Evolutionary conservation across 179 eudicot species (phyloP), one percentile per base, ranked within the genome.

Genomic region (Amaranthus tricolor): DNA sequence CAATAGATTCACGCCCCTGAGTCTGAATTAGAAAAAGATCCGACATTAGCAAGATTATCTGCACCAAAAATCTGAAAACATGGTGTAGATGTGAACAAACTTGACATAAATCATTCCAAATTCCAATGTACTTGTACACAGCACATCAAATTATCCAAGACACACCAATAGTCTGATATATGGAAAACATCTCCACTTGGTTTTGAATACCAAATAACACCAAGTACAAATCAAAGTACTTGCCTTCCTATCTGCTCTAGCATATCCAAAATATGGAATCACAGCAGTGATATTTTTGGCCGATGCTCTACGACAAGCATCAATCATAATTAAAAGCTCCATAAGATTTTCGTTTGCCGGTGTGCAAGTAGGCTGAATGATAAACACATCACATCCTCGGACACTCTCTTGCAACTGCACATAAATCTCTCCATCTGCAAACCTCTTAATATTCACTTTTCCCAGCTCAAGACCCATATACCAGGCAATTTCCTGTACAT

Each of bases 351-450:
- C 98, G 68, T 93, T 93, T 55, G 98, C 98, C 55, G 98, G 98
- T 74, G 98, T 91, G 56, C 88, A 85, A 31, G 96, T 91, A 4
- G 98, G 91, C 79, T 93, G 98, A 70, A 93, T 85, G 70, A 93
- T 80, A 81, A 86, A 93, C 53, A 93, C 98, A 83, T 91, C 90
- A 77, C 96, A 91, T 57, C 98, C 98, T 79, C 98, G 83, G 61
- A 93, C 98, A 78, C 98, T 93, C 84, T 93, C 98, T 84, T 93
- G 86, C 83, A 93, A 79, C 84, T 93, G 96, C 86, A 93, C 93
- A 77, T 93, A 93, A 62, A 91, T 91, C 80, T 93, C 98, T 53
- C 98, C 98, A 85, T 93, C 98, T 69, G 98, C 98, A 80, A 93
- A 93, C 63, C 90, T 86, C 82, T 91, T 93, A 68, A 88, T 86